Base-by-base conservation (phyloP, 257 asterid species). In the Vinca minor region DNA sequence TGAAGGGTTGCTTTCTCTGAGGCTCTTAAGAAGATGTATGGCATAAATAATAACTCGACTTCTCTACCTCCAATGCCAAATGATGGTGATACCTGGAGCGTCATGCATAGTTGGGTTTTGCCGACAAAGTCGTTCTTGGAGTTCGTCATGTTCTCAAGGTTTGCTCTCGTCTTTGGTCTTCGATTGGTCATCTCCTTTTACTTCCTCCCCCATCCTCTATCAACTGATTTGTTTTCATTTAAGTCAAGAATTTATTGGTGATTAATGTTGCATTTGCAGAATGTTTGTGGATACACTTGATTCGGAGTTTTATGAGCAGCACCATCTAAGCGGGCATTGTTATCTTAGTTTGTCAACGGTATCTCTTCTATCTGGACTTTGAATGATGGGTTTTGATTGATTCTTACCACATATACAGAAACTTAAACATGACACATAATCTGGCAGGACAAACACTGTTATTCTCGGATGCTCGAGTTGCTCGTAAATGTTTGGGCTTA, bases 141-240 rank as follows among this genome's bases (percentile, higher is more conserved):
- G 82, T 86, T 89, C 65, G 91, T 82, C 52, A 86, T 93, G 97
- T 93, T 93, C 74, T 93, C 99, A 65, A 93, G 99, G 99, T 93
- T 75, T 61, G 48, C 55, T 39, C 69, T n/a, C n/a, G n/a, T n/a
- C n/a, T n/a, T n/a, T n/a, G n/a, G n/a, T n/a, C n/a, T n/a, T n/a
- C n/a, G n/a, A n/a, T n/a, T n/a, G n/a, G n/a, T n/a, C n/a, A n/a
- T n/a, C n/a, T n/a, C n/a, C n/a, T n/a, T n/a, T n/a, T n/a, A n/a
- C n/a, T n/a, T n/a, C n/a, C n/a, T n/a, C n/a, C n/a, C n/a, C 59
- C 60, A 23, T 62, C 4, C 13, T 48, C 10, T 11, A 3, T 0
- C 2, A 8, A 25, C 1, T 42, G 15, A 31, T 26, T 55, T 41
- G 0, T 2, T 36, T 44, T 54, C n/a, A 15, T 1, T 7, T 68